Base-by-base conservation (phyloP, 2,329 filamentous ascomycete species). In the Blastomyces parvus region DNA sequence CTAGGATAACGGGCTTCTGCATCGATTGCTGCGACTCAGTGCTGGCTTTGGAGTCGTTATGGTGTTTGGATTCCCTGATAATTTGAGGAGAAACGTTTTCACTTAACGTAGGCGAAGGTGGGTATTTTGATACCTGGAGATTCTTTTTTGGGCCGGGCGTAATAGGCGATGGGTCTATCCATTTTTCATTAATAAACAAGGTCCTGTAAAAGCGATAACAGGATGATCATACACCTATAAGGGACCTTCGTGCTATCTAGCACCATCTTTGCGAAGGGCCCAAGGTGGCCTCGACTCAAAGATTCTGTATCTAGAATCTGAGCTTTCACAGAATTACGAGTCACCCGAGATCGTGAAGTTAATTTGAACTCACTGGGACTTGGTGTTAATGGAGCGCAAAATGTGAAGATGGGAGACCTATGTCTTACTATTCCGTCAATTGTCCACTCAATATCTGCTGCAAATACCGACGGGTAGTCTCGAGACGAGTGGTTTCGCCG, bases 401-500 rank as follows among this genome's bases (percentile, higher is more conserved):
- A 44, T 1, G 42, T 42, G 17, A 46, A 48, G 22, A 42, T 6
- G 17, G 38, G 61, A 60, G 63, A 64, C 65, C 38, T 62, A 44
- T 46, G 17, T 8, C 74, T 71, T 70, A 79, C 77, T 77, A 78
- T 69, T 78, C 74, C 6, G 77, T 77, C 67, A 77, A 79, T n/a
- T 87, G 83, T 1, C 86, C 83, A 70, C 86, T 86, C 63, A 97
- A 76, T 50, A 96, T 82, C 66, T 87, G 85, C 63, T 90, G 84
- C 38, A 97, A 80, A 73, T 93, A 87, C 69, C 88, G 83, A 56
- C 92, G 81, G 13, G 86, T 88, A 68, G 87, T 85, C 68, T 89
- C 87, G 57, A 92, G 79, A 66, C 85, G 84, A 71, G 84, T 83
- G 25, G 88, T 87, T 56, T 76, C 73, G 57, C 73, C 71, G 53